These are phyloP conservation scores for Rhodotorula glutinis DNA, from an alignment of 1,284 basidiomycete species.

Conservation along the genomic window DNA sequence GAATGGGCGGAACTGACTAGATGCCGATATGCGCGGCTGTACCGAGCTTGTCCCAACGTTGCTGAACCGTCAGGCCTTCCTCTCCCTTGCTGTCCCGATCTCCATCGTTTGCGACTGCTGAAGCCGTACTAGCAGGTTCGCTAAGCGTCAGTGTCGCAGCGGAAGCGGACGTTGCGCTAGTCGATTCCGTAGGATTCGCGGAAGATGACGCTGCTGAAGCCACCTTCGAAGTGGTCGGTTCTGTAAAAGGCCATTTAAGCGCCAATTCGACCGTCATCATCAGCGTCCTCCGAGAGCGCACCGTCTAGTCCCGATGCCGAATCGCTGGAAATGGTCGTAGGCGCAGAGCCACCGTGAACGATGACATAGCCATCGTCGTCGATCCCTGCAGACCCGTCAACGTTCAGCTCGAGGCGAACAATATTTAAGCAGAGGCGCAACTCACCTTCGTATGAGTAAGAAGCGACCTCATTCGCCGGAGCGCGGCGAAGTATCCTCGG, in stretches of 20 bases:
- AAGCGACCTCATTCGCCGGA: not conserved
- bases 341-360: not conserved
- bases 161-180: not conserved
- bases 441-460: conserved; percentile 17
- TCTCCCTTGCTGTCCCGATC: not conserved
- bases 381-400: not conserved
- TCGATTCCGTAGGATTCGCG: not conserved
- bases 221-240: not conserved
- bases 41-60: conserved; percentile 21
- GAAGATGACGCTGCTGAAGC: not conserved
- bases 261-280: no score
- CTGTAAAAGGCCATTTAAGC: no score
- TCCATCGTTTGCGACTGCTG: not conserved
- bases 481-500: not conserved
- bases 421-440: not conserved
- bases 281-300: not conserved
- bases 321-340: conserved; percentile 4
- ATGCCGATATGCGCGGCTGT: conserved; percentile 16
- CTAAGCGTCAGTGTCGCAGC: not conserved
- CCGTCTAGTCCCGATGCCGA: conserved; percentile 14
- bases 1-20: not conserved
- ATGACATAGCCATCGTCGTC: conserved; percentile 11
- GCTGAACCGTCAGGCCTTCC: not conserved
- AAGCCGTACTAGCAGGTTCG: not conserved
- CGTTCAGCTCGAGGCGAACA: not conserved